Conservation (phyloP, 345 rosid species). For the Litchi chinensis region DNA sequence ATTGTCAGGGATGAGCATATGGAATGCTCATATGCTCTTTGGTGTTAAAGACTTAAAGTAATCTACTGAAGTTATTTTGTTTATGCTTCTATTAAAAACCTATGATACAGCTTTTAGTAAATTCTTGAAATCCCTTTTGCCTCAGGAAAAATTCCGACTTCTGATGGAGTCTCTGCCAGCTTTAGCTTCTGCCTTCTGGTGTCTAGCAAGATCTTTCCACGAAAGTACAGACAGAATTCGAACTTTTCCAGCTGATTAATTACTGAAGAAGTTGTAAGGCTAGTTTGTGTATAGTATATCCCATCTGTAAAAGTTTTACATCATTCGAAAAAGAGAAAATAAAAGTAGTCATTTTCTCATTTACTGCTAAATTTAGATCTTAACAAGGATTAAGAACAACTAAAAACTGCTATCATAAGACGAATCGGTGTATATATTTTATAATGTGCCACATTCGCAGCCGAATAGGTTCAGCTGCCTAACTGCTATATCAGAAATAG, state of each 20-base stretch:
- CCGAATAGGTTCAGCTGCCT: neutral
- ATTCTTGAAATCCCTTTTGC: neutral
- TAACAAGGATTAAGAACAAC: neutral
- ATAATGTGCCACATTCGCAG: neutral
- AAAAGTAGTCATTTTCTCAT: neutral
- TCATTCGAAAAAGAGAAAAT: neutral
- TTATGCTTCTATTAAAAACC: neutral
- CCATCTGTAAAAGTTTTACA: slow-evolving; percentile 3
- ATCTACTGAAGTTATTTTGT: neutral
- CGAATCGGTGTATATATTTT: too few relatives aligned
- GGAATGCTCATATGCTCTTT: neutral
- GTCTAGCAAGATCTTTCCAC: neutral
- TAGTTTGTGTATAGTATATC: neutral
- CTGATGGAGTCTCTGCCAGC: neutral
- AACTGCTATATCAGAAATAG: too few relatives aligned
- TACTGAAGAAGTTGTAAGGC: neutral
- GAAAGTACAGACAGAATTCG: neutral
- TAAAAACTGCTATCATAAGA: neutral
- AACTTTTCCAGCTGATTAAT: neutral
- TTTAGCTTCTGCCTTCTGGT: neutral
- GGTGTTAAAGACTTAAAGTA: too few relatives aligned
- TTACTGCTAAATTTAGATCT: neutral
- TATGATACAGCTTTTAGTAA: neutral
- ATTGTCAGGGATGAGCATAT: slow-evolving; percentile 8
- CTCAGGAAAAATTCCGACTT: slow-evolving; percentile 4